Evolutionary conservation across 2,329 filamentous ascomycete genomes (phyloP), one percentile per base, ranked within the genome.

Genomic region (Alternaria incomplexa): DNA sequence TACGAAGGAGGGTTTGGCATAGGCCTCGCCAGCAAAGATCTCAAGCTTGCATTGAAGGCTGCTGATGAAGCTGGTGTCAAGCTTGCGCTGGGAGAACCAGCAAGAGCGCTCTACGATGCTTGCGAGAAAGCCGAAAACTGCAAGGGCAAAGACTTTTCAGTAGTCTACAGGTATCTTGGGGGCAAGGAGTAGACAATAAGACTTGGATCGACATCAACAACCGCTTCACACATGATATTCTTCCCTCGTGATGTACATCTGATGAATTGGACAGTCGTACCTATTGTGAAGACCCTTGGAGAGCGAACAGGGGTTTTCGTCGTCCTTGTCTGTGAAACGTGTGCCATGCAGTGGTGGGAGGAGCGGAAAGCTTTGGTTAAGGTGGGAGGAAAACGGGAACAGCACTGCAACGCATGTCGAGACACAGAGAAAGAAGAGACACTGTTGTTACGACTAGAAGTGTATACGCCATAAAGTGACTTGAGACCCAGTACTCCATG

Each of bases 1-100:
- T 99, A 85, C 61, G 81, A 83, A 22, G 83, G 83, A 20, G 84
- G 84, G 0, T 85, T 85, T 65, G 83, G 84, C 5, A 80, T 84
- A n/a, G 75, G 77, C 55, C 71, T 85, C n/a, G 83, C 83, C 70
- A 80, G 82, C 65, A 85, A 85, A 65, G 84, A 85, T 67, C 63
- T 85, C 57, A 83, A 81, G 66, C 73, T 85, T 22, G 84, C 84
- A 4, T 73, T 85, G 59, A 80, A 83, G 66, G 82, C 83, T 45
- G 81, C 80, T 5, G 78, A 80, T 13, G 82, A 85, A 30, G 76
- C 78, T 13, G 77, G 79, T 6, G 79, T 85, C 23, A 78, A 81
- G 61, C 79, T 83, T 20, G 78, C 76, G n/a, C 63, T 85, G n/a
- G 84, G 83, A 9, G 77, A 80, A 52, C 69, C 79, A 25, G 84